These are phyloP conservation scores for Exophiala dermatitidis DNA, from an alignment of 2,329 filamentous ascomycete species.

Conservation along the genomic window DNA sequence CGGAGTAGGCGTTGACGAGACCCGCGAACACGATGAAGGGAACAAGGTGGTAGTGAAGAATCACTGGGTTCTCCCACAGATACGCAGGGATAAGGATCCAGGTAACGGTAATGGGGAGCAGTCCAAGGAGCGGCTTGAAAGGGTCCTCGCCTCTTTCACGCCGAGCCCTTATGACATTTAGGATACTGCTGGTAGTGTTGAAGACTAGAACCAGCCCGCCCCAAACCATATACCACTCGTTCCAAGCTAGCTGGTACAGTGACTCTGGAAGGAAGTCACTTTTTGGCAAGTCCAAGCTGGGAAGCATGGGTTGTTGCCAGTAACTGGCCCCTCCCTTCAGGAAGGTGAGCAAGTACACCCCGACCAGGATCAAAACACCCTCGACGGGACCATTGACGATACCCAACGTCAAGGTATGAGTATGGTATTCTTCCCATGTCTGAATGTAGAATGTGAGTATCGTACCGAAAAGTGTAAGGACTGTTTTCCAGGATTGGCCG, in stretches of 20 bases:
- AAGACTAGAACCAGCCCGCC: conserved; percentile 72
- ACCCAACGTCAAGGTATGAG: conserved; percentile 86
- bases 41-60: conserved; percentile 74
- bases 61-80: conserved; percentile 74
- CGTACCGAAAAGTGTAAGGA: conserved; percentile 73
- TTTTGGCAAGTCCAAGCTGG: conserved; percentile 61
- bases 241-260: conserved; percentile 76
- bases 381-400: conserved; percentile 92
- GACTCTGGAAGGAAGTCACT: conserved; percentile 57
- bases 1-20: conserved; percentile 86
- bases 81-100: conserved; percentile 75
- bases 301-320: conserved; percentile 79
- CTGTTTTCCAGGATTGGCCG: conserved; percentile 84
- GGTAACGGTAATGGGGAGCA: conserved; percentile 69
- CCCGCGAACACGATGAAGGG: conserved; percentile 86
- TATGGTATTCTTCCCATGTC: conserved; percentile 99
- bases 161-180: conserved; percentile 78
- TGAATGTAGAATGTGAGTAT: conserved; percentile 97
- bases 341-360: conserved; percentile 76
- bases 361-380: conserved; percentile 75
- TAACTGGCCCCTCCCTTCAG: conserved; percentile 81
- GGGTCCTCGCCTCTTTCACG: conserved; percentile 63
- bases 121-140: conserved; percentile 63
- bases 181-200: conserved; percentile 67
- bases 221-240: conserved; percentile 87